These are phyloP conservation scores for Sporothrix dimorphospora DNA, from an alignment of 2,329 filamentous ascomycete genomes.

Conservation along the genomic window DNA sequence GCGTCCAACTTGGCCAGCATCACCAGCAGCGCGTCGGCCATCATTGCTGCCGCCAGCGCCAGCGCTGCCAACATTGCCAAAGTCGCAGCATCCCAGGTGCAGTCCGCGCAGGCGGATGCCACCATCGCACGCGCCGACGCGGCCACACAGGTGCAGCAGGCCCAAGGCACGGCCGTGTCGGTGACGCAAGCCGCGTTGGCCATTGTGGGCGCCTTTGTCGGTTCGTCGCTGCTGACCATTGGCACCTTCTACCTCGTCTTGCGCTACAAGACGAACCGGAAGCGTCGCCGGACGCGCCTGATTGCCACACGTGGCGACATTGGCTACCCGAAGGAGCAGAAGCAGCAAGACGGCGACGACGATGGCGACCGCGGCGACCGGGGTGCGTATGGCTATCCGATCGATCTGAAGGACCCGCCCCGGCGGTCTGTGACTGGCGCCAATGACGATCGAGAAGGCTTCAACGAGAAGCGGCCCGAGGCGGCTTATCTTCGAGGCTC, in stretches of 20 bases:
- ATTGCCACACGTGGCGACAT: constrained; percentile 30
- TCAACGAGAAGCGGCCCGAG: constrained; percentile 14
- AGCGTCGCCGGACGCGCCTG: constrained; percentile 34
- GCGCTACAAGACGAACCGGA: constrained; percentile 37
- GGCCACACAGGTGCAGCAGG: constrained; percentile 39
- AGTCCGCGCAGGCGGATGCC: constrained; percentile 41
- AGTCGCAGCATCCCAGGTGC: constrained; percentile 38
- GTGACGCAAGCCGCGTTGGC: constrained; percentile 48
- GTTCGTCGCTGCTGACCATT: constrained; percentile 47
- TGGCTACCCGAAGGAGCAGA: constrained; percentile 35
- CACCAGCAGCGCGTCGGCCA: constrained; percentile 38
- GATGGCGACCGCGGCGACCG: constrained; percentile 16
- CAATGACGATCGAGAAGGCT: not conserved
- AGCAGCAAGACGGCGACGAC: constrained; percentile 27
- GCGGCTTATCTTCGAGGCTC: not conserved
- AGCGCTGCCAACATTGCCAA: constrained; percentile 31
- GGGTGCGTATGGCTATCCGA: constrained; percentile 34
- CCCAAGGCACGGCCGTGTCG: constrained; percentile 46
- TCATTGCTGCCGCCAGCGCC: constrained; percentile 34
- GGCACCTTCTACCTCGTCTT: constrained; percentile 44
- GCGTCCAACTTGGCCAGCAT: constrained; percentile 37
- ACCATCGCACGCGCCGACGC: constrained; percentile 41
- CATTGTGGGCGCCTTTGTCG: constrained; percentile 48
- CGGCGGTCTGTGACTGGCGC: constrained; percentile 11
- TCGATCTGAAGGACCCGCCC: constrained; percentile 37